Evolutionary conservation across 768 basidiomycete genomes (phyloP).

Genomic region (Russula abietina): DNA sequence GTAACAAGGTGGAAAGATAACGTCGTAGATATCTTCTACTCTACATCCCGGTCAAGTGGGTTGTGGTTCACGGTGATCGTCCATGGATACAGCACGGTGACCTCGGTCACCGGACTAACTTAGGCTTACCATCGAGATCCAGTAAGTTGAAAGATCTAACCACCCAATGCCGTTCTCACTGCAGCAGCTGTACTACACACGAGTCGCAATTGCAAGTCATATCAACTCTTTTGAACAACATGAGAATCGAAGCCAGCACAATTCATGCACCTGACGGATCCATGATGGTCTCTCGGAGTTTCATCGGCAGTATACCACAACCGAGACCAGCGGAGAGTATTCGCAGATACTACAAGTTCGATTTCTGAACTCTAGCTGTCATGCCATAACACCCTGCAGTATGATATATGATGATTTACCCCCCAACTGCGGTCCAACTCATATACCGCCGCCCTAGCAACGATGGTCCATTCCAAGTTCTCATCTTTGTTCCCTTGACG

Average conservation of each 20-base stretch:
- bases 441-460: conserved; percentile 4
- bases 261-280: conserved; percentile 7
- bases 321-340: not conserved
- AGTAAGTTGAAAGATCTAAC: conserved; percentile 20
- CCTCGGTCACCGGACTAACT: not conserved
- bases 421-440: not conserved
- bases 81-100: not conserved
- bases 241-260: not conserved
- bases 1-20: no score
- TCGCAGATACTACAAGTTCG: not conserved
- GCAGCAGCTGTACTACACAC: conserved; percentile 1
- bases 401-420: no score
- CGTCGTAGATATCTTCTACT: no score
- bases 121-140: conserved; percentile 8
- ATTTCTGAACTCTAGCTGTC: not conserved
- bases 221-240: conserved; percentile 7
- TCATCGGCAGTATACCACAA: conserved; percentile 9
- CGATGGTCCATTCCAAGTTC: conserved; percentile 17
- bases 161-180: conserved; percentile 10
- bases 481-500: not conserved
- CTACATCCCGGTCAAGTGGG: not conserved
- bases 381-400: conserved; percentile 5
- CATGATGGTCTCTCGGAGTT: conserved; percentile 1
- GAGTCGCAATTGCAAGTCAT: conserved; percentile 11
- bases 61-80: not conserved